Evolutionary conservation across 352 stramenopile species (phyloP), one percentile per base, ranked within the genome.

Genomic region (Pythium pyrilobum): DNA sequence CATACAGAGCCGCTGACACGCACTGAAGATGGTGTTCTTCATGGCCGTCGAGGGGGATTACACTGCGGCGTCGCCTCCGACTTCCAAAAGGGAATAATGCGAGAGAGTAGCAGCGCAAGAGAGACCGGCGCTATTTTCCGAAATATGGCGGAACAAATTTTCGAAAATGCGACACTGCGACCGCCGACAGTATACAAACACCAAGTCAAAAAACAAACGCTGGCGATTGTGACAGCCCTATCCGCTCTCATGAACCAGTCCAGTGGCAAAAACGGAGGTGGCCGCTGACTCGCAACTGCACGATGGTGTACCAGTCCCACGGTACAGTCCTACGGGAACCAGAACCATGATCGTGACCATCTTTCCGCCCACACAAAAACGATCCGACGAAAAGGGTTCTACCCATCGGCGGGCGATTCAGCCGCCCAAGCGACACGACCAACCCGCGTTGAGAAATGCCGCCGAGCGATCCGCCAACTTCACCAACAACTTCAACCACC

Each of bases 21-120:
- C 71, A 88, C 77, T 86, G 42, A 86, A 57, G 29, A 88, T 63
- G 51, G 77, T 88, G 69, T 88, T 88, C 71, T 86, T 88, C 74
- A 88, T 74, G 34, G 53, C 28, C 36, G 20, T 37, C 51, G 16
- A 33, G 23, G 20, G 10, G 28, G 25, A 50, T 46, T 25, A 43
- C 31, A 42, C 7, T n/a, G 32, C 9, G 46, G 37, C 20, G 32
- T 40, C 8, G 39, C 27, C 49, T 27, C 36, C 44, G 43, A 44
- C 46, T 61, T 61, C 53, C 53, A 54, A 37, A 54, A 54, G 44
- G 36, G 53, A 61, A 52, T 53, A 39, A 56, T 47, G 29, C 38
- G 33, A 56, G 49, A 56, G 49, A 21, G 38, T 18, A 44, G 16
- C 38, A 44, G 18, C 16, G 38, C 10, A 28, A 28, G 20, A 44